These are phyloP conservation scores for Ogataea ganodermae DNA, from an alignment of 805 yeast species.

Conservation along the genomic window DNA sequence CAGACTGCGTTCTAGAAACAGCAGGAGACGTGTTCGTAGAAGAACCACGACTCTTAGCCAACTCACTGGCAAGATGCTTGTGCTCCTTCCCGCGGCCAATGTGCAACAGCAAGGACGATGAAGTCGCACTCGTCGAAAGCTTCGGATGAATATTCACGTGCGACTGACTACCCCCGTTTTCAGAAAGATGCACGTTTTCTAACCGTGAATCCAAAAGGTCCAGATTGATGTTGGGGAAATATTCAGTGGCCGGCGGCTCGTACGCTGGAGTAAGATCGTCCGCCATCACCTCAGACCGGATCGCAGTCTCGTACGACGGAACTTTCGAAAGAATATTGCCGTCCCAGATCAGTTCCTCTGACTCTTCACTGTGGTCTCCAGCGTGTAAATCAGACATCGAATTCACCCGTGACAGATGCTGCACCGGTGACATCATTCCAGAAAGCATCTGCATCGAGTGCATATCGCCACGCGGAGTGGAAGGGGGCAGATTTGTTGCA, in stretches of 20 bases:
- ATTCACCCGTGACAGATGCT: conserved; percentile 58
- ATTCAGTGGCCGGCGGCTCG: conserved; percentile 52
- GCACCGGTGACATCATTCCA: conserved; percentile 54
- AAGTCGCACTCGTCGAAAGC: conserved; percentile 16
- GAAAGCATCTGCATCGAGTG: conserved; percentile 30
- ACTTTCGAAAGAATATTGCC: conserved; percentile 51
- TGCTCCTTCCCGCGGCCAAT: conserved; percentile 19
- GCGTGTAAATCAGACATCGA: conserved; percentile 41
- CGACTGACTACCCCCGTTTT: conserved; percentile 1
- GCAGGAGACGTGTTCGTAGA: conserved; percentile 42
- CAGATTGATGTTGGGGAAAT: conserved; percentile 40
- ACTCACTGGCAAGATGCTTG: conserved; percentile 23
- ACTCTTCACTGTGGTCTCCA: conserved; percentile 14
- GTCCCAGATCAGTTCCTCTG: conserved; percentile 19
- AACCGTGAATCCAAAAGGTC: conserved; percentile 36
- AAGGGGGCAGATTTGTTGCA: conserved; percentile 13
- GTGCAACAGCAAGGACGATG: conserved; percentile 12
- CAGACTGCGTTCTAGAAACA: conserved; percentile 40
- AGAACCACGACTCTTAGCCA: conserved; percentile 37
- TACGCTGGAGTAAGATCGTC: conserved; percentile 74
- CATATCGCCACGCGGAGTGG: conserved; percentile 13
- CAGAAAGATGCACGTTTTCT: conserved; percentile 22
- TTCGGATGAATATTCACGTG: conserved; percentile 11
- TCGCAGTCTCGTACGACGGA: conserved; percentile 83
- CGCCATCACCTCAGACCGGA: conserved; percentile 51